A percentile compares a stretch with the other conserved stretches of the same genome.
Conservation (phyloP, 768 basidiomycete genomes). For the Lactarius hatsudake region DNA sequence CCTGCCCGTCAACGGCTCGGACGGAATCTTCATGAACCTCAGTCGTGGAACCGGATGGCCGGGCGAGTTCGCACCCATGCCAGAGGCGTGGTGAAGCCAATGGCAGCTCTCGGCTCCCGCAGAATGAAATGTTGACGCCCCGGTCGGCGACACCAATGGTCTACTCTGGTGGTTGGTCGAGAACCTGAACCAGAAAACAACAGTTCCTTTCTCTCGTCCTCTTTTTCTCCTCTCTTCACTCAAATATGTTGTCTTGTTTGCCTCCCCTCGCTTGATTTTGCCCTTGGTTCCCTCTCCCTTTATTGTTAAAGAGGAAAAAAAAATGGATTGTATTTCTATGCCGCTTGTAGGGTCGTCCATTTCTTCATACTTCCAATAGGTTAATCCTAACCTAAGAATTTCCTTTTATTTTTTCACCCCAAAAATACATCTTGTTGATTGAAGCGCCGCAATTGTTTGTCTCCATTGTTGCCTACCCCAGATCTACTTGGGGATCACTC, state of each 20-base stretch:
- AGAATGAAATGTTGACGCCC: background rate
- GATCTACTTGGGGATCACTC: no score
- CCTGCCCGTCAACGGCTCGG: constrained; percentile 86
- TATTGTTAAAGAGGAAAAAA: constrained; percentile 2
- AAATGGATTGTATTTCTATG: background rate
- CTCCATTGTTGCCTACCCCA: no score
- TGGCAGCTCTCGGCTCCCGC: background rate
- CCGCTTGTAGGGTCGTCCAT: background rate
- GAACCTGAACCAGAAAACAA: background rate
- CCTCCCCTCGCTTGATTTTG: background rate
- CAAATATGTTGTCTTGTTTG: background rate
- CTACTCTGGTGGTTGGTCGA: background rate
- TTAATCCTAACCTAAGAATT: constrained; percentile 10
- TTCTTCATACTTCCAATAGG: constrained; percentile 9
- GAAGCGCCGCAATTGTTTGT: background rate
- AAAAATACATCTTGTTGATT: background rate
- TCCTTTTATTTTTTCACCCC: background rate
- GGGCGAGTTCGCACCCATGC: constrained; percentile 70
- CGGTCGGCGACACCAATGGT: no score
- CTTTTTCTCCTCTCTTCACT: background rate
- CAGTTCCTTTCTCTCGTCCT: no score
- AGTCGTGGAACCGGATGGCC: constrained; percentile 70
- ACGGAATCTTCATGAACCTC: constrained; percentile 84
- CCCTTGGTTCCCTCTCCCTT: background rate
- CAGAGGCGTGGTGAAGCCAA: constrained; percentile 72